Evolutionary conservation across 352 stramenopile species (phyloP).

Genomic region (Phytophthora fragariae): DNA sequence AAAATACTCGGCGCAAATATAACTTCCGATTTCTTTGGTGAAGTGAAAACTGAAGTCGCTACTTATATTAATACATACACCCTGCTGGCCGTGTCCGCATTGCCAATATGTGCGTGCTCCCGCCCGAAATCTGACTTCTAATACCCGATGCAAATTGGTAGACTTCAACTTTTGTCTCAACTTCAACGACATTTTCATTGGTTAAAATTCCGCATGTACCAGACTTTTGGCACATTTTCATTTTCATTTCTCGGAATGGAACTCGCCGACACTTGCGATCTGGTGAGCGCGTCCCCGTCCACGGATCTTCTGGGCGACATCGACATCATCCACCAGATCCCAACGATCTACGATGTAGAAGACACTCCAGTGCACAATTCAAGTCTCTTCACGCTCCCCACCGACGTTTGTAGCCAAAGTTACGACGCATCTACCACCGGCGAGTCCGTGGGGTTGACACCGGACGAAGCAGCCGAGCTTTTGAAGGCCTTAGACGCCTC

Average conservation of each 20-base stretch:
- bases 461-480: slow-evolving; percentile 44
- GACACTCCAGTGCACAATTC: not conserved
- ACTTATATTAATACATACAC: too few species aligned
- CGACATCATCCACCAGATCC: not conserved
- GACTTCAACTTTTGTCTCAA: not conserved
- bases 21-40: not conserved
- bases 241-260: slow-evolving; percentile 21
- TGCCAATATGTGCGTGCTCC: too few species aligned
- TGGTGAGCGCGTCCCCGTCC: slow-evolving; percentile 7
- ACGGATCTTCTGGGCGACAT: slow-evolving; percentile 10
- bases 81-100: too few species aligned
- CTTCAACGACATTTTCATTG: slow-evolving; percentile 14
- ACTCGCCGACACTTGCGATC: not conserved
- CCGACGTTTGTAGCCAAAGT: slow-evolving; percentile 23
- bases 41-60: too few species aligned
- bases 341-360: not conserved
- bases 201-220: slow-evolving; percentile 2
- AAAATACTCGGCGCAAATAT: not conserved
- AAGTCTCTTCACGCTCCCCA: slow-evolving; percentile 2
- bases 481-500: slow-evolving; percentile 40
- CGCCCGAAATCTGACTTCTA: too few species aligned
- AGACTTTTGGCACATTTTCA: slow-evolving; percentile 6
- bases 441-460: slow-evolving; percentile 26
- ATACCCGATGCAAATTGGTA: too few species aligned
- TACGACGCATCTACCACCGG: slow-evolving; percentile 9